Conservation (phyloP, 306 rosid species). For the Hippophae tibetana region DNA sequence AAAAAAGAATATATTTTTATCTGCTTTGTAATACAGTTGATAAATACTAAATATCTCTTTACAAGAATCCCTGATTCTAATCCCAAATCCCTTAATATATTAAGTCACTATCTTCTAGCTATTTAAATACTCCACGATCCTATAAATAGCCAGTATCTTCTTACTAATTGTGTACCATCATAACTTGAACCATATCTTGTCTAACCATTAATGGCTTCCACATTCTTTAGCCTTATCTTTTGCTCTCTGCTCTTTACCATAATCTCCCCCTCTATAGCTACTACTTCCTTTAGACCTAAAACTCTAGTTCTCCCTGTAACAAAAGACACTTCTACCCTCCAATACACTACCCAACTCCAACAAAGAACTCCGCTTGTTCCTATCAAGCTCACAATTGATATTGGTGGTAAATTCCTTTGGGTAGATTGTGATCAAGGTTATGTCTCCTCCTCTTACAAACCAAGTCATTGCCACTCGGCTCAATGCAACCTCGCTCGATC, state of each 20-base stretch:
- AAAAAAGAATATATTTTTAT: too few species aligned
- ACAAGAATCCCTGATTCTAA: too few species aligned
- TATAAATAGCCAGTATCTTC: too few species aligned
- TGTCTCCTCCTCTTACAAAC: constrained; percentile 19
- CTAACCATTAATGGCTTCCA: constrained; percentile 24
- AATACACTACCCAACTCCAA: constrained; percentile 33
- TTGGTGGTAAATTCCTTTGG: constrained; percentile 52
- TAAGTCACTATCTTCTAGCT: too few species aligned
- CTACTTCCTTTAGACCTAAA: constrained; percentile 38
- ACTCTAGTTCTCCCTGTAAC: constrained; percentile 44
- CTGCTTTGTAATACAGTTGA: too few species aligned
- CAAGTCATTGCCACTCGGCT: constrained; percentile 30
- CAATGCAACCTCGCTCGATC: constrained; percentile 32
- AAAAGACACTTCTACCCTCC: constrained; percentile 39
- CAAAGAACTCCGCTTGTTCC: constrained; percentile 50
- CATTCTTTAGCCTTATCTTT: constrained; percentile 2
- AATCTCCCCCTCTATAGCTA: constrained; percentile 20
- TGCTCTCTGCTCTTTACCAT: constrained; percentile 12
- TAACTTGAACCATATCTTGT: not conserved
- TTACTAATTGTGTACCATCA: too few species aligned
- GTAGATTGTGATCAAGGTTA: constrained; percentile 35
- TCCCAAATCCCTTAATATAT: too few species aligned
- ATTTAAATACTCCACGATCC: too few species aligned
- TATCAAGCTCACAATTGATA: constrained; percentile 36
- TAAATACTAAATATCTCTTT: too few species aligned